Evolutionary conservation across 1,139 yeast species (phyloP).

Genomic region (Zygoascus sp.): DNA sequence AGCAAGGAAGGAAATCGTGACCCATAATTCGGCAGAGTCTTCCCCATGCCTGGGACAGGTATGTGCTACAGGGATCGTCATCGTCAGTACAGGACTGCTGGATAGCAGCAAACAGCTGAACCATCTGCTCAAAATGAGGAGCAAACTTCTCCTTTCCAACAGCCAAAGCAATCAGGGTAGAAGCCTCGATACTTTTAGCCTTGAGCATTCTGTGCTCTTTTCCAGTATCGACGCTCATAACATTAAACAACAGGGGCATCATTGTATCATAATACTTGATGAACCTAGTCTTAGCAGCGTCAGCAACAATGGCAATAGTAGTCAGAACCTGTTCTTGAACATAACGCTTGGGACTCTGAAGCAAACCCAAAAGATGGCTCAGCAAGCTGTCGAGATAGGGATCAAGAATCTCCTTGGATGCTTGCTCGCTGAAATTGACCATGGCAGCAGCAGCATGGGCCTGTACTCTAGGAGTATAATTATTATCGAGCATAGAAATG

Average conservation of each 20-base stretch:
- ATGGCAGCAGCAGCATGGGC: conserved; percentile 98
- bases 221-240: conserved; percentile 73
- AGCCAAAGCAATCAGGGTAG: conserved; percentile 91
- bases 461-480: conserved; percentile 84
- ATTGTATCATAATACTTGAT: conserved; percentile 88
- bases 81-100: conserved; percentile 45
- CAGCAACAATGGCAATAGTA: conserved; percentile 95
- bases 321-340: conserved; percentile 97
- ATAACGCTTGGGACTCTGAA: conserved; percentile 82
- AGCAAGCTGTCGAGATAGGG: conserved; percentile 84
- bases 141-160: conserved; percentile 89
- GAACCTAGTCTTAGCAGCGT: conserved; percentile 90
- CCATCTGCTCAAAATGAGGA: conserved; percentile 69
- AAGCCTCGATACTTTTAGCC: conserved; percentile 94
- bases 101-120: conserved; percentile 65
- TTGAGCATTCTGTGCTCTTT: conserved; percentile 74
- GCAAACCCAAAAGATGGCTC: conserved; percentile 63
- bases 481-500: conserved; percentile 67
- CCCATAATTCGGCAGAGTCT: conserved; percentile 85
- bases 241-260: conserved; percentile 84
- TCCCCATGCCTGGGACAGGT: conserved; percentile 95
- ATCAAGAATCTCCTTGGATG: conserved; percentile 78
- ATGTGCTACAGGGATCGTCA: conserved; percentile 84
- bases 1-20: conserved; percentile 77
- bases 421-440: conserved; percentile 91